Evolutionary conservation across 2,329 filamentous ascomycete species (phyloP), one percentile per base, ranked within the genome.

Genomic region (Monosporascus sp.): DNA sequence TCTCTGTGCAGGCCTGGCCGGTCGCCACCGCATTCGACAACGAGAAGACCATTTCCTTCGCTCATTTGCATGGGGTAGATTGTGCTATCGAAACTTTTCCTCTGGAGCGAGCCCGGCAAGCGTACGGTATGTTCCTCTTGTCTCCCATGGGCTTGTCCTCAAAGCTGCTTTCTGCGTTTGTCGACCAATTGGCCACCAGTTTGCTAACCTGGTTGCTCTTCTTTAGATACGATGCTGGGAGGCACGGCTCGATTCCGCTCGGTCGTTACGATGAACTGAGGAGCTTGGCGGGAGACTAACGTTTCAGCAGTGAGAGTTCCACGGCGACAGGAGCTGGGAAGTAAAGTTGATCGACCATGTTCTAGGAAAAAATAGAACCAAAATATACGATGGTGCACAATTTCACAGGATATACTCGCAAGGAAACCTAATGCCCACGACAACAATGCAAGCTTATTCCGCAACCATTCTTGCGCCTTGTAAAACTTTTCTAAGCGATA

Each of bases 1-100:
- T 53, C 8, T 56, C 59, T 5, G 54, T 61, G 3, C 59, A 61
- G 26, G 22, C 36, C 20, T 61, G 54, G 55, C 59, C 59, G 36
- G 52, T 52, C 16, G 59, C 55, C 4, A 52, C 54, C 48, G 48
- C 45, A 9, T 27, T 26, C 5, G 57, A 61, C 20, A 47, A 49
- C 5, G 59, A 59, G 47, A 54, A 59, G 24, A 43, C 55, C 5
- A 56, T 61, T 22, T 17, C 24, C 7, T 61, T 61, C 43, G 49
- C 59, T 7, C 43, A 59, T 31, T 44, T 56, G 7, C 49, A 55
- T 19, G 36, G 48, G n/a, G 40, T 61, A 20, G 49, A 57, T 14
- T 58, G 52, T 20, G 54, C 56, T 34, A 36, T 57, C 19, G 47
- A 58, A 40, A 61, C 50, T 20, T 59, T 53, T 43, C 50, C 59